Evolutionary conservation across 345 rosid species (phyloP).

Genomic region (Camelina hispida): DNA sequence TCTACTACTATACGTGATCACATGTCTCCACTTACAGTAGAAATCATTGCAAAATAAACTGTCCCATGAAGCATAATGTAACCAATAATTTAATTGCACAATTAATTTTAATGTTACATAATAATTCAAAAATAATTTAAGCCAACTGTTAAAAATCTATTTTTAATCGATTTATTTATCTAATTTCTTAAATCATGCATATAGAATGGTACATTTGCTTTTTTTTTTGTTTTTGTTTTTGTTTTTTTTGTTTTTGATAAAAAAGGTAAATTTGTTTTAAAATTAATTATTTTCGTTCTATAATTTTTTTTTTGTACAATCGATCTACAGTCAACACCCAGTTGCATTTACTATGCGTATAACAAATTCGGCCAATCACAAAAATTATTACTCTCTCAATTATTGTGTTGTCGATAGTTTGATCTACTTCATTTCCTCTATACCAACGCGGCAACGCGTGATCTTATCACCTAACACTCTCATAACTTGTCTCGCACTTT

Average conservation of each 20-base stretch:
- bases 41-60: too few relatives aligned
- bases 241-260: too few relatives aligned
- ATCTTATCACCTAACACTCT: slow-evolving; percentile 1
- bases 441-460: neutral
- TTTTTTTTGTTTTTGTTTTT: too few relatives aligned
- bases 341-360: neutral
- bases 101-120: neutral
- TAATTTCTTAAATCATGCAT: neutral
- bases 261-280: neutral
- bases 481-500: neutral
- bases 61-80: neutral
- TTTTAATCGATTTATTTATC: too few relatives aligned
- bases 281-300: neutral
- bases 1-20: too few relatives aligned
- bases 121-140: neutral
- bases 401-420: slow-evolving; percentile 10
- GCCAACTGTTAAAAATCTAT: neutral
- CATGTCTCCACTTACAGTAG: too few relatives aligned
- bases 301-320: neutral
- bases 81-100: neutral
- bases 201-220: neutral
- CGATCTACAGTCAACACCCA: neutral
- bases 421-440: slow-evolving; percentile 6
- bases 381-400: slow-evolving; percentile 4
- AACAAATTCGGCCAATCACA: neutral